phyloP scores from a whole-genome alignment of 345 rosid species.

The Firmiana major region DNA sequence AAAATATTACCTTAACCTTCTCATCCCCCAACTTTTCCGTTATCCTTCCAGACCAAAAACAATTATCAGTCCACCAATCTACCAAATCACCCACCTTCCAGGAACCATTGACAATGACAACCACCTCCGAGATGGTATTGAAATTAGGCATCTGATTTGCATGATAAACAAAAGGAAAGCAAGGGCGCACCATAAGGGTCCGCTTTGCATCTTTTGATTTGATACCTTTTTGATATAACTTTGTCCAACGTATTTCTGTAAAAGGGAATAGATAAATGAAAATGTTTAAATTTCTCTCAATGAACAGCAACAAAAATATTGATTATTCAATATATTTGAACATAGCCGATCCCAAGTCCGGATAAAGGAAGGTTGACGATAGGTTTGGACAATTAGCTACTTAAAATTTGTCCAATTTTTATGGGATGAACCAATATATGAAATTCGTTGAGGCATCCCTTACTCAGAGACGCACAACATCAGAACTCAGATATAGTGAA shows the following conservation, averaged over 20 bases:
- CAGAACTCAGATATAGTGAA: no score
- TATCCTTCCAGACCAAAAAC: conserved; percentile 61
- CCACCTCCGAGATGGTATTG: conserved; percentile 30
- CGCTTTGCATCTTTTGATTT: conserved; percentile 15
- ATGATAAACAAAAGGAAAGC: conserved; percentile 42
- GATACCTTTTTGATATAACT: conserved; percentile 30
- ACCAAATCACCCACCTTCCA: conserved; percentile 69
- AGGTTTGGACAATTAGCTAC: no score
- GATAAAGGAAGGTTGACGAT: no score
- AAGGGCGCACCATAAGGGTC: conserved; percentile 56
- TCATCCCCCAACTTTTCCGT: conserved; percentile 30
- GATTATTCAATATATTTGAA: no score
- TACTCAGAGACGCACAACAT: no score
- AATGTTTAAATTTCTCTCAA: neutral
- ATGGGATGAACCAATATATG: no score
- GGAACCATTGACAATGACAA: conserved; percentile 36
- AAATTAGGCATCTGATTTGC: conserved; percentile 33
- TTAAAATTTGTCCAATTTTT: no score
- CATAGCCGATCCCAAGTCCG: no score
- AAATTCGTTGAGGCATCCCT: no score
- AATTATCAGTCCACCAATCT: conserved; percentile 58
- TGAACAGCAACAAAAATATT: neutral
- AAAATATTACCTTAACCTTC: conserved; percentile 38
- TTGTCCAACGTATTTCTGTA: conserved; percentile 35
- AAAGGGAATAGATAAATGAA: neutral